These are phyloP conservation scores for Linnemannia hyalina DNA, from an alignment of 192 early-diverging fungal species.

Conservation along the genomic window DNA sequence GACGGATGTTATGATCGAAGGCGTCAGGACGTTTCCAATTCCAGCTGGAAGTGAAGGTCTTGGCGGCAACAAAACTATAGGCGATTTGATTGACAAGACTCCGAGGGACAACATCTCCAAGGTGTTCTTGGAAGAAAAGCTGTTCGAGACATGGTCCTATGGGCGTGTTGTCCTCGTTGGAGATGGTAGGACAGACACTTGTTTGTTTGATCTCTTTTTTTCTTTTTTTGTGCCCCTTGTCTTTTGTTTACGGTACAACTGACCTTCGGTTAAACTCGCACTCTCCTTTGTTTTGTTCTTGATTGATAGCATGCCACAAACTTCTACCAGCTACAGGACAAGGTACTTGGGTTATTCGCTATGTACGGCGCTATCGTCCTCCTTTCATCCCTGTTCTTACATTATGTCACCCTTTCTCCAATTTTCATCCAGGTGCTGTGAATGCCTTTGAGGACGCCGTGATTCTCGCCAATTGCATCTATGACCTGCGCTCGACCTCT, in stretches of 20 bases:
- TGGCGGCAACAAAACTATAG: background rate
- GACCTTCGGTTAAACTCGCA: too few relatives aligned
- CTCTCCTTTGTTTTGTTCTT: background rate
- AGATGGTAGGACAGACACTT: background rate
- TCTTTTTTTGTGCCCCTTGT: background rate
- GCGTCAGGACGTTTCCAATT: background rate
- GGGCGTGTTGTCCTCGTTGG: background rate
- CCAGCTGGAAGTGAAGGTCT: background rate
- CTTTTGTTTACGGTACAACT: background rate
- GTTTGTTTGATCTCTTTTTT: background rate
- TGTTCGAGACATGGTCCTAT: conserved; percentile 1
- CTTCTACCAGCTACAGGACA: background rate
- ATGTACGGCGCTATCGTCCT: background rate
- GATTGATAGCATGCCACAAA: background rate
- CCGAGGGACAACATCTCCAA: background rate
- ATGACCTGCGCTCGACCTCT: background rate
- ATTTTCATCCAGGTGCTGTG: background rate
- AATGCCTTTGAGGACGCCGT: conserved; percentile 7
- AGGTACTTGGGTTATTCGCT: background rate
- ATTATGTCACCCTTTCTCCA: background rate
- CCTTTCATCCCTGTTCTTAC: background rate
- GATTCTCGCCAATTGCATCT: conserved; percentile 7
- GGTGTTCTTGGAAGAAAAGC: conserved; percentile 5
- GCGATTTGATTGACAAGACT: background rate
- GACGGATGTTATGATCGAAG: background rate